Evolutionary conservation across 2,329 filamentous ascomycete genomes (phyloP).

Genomic region (Herpotrichia juniperi): DNA sequence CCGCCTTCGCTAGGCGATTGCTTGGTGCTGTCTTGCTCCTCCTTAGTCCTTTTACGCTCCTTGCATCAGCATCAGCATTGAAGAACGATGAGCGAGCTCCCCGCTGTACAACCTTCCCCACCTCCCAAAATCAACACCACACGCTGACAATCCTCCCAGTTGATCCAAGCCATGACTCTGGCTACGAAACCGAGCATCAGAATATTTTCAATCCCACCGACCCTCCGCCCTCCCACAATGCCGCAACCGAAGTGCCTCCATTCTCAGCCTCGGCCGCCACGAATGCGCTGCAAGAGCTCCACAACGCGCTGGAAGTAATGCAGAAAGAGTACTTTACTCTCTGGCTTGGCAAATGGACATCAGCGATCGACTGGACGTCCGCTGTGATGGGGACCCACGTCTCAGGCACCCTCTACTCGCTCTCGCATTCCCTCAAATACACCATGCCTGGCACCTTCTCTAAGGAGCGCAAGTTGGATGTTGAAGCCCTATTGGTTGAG

Average conservation of each 20-base stretch:
- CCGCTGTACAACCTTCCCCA: conserved; percentile 11
- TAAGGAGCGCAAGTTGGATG: conserved; percentile 31
- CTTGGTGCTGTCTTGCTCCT: conserved; percentile 6
- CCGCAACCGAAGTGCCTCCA: background rate
- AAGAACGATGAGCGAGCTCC: conserved; percentile 2
- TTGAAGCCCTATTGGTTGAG: conserved; percentile 61
- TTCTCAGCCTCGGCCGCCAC: conserved; percentile 7
- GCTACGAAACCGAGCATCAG: conserved; percentile 22
- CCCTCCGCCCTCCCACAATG: background rate
- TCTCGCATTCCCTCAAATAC: conserved; percentile 66
- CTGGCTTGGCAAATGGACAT: conserved; percentile 82
- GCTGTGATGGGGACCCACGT: conserved; percentile 84
- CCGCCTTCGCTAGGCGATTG: conserved; percentile 10
- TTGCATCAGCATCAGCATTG: conserved; percentile 12
- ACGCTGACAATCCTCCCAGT: conserved; percentile 2
- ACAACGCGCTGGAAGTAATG: conserved; percentile 71
- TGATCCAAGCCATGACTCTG: conserved; percentile 10
- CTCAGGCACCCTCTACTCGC: conserved; percentile 72
- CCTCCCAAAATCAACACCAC: background rate
- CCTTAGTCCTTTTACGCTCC: conserved; percentile 9
- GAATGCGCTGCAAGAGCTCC: conserved; percentile 42
- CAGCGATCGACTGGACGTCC: conserved; percentile 90
- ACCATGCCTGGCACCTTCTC: conserved; percentile 44
- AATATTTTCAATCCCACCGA: conserved; percentile 10
- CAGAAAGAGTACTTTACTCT: conserved; percentile 79